phyloP scores from a whole-genome alignment of 2,329 filamentous ascomycete species.

The Monilinia fructicola region DNA sequence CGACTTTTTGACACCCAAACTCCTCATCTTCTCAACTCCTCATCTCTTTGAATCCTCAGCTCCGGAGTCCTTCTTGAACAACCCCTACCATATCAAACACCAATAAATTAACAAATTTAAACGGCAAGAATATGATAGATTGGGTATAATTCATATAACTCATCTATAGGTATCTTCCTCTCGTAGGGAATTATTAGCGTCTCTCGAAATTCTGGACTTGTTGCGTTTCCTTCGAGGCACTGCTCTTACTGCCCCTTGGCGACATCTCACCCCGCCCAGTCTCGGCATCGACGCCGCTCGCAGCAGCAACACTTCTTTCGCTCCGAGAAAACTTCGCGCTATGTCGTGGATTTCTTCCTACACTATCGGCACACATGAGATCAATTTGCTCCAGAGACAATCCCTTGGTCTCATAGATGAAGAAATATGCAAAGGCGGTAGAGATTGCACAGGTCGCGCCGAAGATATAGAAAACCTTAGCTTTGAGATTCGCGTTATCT shows the following conservation, averaged over 20 bases:
- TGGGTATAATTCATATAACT: not conserved
- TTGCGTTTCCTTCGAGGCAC: not conserved
- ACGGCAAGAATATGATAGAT: not conserved
- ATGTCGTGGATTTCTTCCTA: not conserved
- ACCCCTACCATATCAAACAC: not conserved
- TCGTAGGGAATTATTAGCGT: no score
- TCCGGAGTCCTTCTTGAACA: not conserved
- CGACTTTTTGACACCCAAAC: no score
- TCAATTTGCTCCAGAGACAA: conserved; percentile 71
- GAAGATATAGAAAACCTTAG: conserved; percentile 54
- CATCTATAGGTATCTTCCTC: not conserved
- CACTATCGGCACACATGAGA: conserved; percentile 48
- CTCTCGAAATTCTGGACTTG: not conserved
- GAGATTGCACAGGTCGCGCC: conserved; percentile 54
- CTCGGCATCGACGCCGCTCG: not conserved
- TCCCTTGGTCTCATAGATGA: conserved; percentile 68
- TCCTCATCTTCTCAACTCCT: not conserved
- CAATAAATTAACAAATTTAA: not conserved
- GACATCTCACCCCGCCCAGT: not conserved
- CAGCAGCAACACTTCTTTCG: not conserved
- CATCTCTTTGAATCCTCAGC: not conserved
- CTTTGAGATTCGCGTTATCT: conserved; percentile 38
- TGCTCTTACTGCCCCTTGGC: not conserved
- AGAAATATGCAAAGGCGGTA: conserved; percentile 54
- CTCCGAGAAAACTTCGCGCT: not conserved